These are phyloP conservation scores for Pseudomonodictys pantanalensis DNA, from an alignment of 495 filamentous ascomycete species.

Conservation along the genomic window DNA sequence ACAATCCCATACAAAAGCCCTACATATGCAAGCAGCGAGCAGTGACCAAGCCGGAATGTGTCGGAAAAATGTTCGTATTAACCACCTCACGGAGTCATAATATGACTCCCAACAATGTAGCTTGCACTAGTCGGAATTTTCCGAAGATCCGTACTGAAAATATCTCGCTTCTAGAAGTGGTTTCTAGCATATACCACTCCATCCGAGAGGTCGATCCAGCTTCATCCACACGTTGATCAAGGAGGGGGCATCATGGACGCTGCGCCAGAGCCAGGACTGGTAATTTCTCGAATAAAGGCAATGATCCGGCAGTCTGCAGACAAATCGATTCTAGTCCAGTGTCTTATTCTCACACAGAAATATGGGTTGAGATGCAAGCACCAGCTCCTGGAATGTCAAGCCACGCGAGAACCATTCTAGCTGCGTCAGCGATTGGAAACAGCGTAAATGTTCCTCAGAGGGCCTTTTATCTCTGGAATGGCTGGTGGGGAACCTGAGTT, in stretches of 20 bases:
- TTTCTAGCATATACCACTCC: background rate
- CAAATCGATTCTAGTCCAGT: background rate
- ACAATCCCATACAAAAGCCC: background rate
- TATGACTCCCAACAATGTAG: background rate
- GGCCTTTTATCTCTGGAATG: background rate
- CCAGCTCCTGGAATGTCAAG: background rate
- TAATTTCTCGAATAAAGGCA: background rate
- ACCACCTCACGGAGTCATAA: background rate
- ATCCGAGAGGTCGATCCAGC: background rate
- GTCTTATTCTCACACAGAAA: background rate
- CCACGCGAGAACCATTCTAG: background rate
- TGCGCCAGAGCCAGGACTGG: background rate
- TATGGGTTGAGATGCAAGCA: background rate
- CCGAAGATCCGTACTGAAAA: background rate
- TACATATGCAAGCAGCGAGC: background rate
- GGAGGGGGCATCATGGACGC: background rate
- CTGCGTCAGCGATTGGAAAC: background rate
- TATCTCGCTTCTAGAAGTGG: background rate
- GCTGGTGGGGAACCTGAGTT: background rate
- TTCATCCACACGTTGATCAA: background rate
- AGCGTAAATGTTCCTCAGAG: background rate
- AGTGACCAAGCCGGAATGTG: background rate
- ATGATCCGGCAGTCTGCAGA: background rate
- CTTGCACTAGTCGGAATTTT: background rate
- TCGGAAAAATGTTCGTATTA: background rate